Evolutionary conservation across 176 grass and related monocot genomes (phyloP), one percentile per base, ranked within the genome.

Genomic region (Chloris gayana): DNA sequence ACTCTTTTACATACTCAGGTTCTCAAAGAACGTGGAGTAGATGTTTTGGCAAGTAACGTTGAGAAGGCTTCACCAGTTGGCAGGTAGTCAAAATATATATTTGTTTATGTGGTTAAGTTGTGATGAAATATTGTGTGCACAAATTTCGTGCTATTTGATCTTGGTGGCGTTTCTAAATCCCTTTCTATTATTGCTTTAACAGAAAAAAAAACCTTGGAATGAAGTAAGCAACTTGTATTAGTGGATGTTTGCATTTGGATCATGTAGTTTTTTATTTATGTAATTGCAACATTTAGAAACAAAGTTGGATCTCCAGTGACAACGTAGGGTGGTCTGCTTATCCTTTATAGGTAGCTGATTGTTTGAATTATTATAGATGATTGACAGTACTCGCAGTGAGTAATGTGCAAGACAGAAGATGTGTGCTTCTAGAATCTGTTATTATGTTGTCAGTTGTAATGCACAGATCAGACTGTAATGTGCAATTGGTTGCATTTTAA

Each of bases 21-120:
- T 83, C 86, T 99, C 78, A 96, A 92, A 85, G 97, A 96, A 33
- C 97, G 97, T 58, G 87, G 97, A 63, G 80, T 99, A 74, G 97
- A 96, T 82, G 38, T 85, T 74, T 79, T 72, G 70, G 68, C 82
- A 85, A 87, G 73, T 74, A 87, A 99, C 69, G 67, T 82, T 78
- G 97, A 99, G 53, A 90, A 86, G 70, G 86, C 67, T 54, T 75
- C 86, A 61, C 82, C 88, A 58, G 70, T 82, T 51, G 90, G 79
- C 81, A 95, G 92, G 97, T 99, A 81, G 1, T 69, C 75, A 68
- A 53, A 59, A 53, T 38, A 61, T 21, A 39, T 15, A 33, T 49
- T 24, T 86, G 64, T 32, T 22, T 21, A 14, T 64, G 64, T 15
- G 51, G 38, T 50, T 80, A 76, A 68, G 8, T 33, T 18, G 2